Base-by-base conservation (phyloP, 139 green algal species). In the Coelastrella sp. region DNA sequence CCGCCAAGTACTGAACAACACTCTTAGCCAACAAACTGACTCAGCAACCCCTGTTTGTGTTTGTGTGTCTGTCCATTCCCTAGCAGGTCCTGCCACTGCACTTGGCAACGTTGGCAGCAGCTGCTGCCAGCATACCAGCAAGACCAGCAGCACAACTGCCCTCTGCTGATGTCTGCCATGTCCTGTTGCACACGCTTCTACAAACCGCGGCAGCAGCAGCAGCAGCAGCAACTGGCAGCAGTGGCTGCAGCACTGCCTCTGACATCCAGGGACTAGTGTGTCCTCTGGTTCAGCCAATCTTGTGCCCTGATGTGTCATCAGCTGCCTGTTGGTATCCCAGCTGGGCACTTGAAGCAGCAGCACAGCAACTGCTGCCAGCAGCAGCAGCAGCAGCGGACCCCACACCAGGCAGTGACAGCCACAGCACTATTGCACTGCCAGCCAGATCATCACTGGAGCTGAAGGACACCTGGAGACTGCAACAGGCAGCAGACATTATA, bases 321-420 rank as follows among this genome's bases (percentile, higher is more conserved):
- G 84, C 66, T 12, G 68, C 49, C 8, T 25, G 49, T 20, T 88
- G 84, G 84, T 88, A 56, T 73, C 66, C 68, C 9, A 88, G 84
- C 68, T 88, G 84, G 84, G 68, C 35, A 7, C 22, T 80, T 9
- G 84, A 88, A 24, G 84, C 84, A 68, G 84, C 84, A 58, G 82
- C 82, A 66, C 82, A 87, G 63, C 49, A 24, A 70, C 82, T 87
- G 65, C 82, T 87, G 65, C 60, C 65, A 87, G 82, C 82, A 87
- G 65, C 82, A 59, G 68, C 68, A 81, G 82, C 82, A 56, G 84
- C 84, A 58, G 68, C 17, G 15, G 17, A 27, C 73, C 25, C 10
- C 25, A n/a, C 59, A 7, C 59, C 6, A 58, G 59, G 82, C 63
- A 78, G 82, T 63, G 27, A 15, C 82, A 49, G 82, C 14, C 19